Base-by-base conservation (phyloP, 768 basidiomycete species). In the Termitomyces sp. region DNA sequence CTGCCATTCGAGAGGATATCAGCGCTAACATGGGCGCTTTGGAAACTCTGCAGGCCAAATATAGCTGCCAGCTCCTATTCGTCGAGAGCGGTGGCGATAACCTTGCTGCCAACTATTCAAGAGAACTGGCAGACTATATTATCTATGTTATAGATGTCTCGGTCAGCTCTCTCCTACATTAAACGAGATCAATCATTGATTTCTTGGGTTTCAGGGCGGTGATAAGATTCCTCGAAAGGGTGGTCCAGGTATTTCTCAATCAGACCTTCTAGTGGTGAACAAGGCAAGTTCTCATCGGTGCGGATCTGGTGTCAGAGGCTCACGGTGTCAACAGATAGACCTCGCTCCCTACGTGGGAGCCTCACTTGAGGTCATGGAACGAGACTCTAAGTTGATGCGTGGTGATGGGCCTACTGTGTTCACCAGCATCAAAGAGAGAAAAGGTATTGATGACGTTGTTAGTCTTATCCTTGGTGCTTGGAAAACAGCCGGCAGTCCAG, bases 201-300 rank as follows among this genome's bases (percentile, higher is more conserved):
- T 28, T 28, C 15, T 40, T 24, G 17, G 21, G 28, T 37, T 9
- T 14, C 59, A 90, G 88, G 96, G 97, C 10, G 96, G 96, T 0
- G 96, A 99, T 73, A 99, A 99, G 72, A 95, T 99, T 59, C 97
- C 97, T 21, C 79, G 96, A 22, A 99, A 99, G 74, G 96, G 97
- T 5, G 97, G 96, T 1, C 97, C 96, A 1, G 97, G 96, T 10
- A 98, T 99, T 61, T 94, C 93, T 1, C 90, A 94, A 65, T 96
- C 93, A 1, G 97, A 98, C 72, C 75, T 99, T 11, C 74, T 99
- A 52, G 84, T 99, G 24, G 84, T 98, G 62, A 98, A 98, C 77
- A 99, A 99, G 80, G 95, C 87, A 35, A 50, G 67, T 53, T 41
- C 30, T 45, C 44, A 17, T 32, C n/a, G 34, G 42, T 24, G 6